Evolutionary conservation across 345 rosid genomes (phyloP), one percentile per base, ranked within the genome.

Genomic region (Pistacia vera): DNA sequence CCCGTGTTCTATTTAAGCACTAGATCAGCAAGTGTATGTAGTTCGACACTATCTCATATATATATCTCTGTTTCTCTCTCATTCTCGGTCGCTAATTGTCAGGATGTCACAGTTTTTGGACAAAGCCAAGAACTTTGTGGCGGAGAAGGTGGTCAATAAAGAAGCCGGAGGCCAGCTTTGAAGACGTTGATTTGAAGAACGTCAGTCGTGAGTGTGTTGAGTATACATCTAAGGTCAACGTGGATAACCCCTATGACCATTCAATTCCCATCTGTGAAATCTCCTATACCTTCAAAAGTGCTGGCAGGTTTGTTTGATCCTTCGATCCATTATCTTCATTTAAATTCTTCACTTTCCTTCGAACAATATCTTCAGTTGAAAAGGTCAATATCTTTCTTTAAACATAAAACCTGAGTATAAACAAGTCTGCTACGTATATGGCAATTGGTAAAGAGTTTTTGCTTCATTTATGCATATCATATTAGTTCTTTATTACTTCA

Each of bases 181-280:
- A 81, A 2, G 86, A 90, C 80, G 93, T 96, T 7, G 91, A 93
- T 83, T 87, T 96, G n/a, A 87, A 83, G 79, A 35, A 80, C 22
- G 85, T 92, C 16, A 85, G 78, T 78, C 87, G 88, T 7, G 87
- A 85, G 78, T 81, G 83, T 59, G 79, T 87, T n/a, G 93, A 90
- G 70, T 96, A 91, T 73, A 76, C 46, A 1, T 97, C 99, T 8
- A 83, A 87, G 77, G 85, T 96, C 79, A 74, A 90, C 25, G 95
- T 92, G 62, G 80, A 74, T 57, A 96, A 92, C 68, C 99, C 99
- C 38, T 93, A 96, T 46, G 20, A 80, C 36, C 87, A 82, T 66
- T 35, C 97, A 2, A 46, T 93, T 57, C 99, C 99, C 68, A 90
- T 93, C 65, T 91, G 97, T 66, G 86, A 92, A 85, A 86, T 93